phyloP scores from a whole-genome alignment of 306 rosid genomes.

The Castanea sativa region DNA sequence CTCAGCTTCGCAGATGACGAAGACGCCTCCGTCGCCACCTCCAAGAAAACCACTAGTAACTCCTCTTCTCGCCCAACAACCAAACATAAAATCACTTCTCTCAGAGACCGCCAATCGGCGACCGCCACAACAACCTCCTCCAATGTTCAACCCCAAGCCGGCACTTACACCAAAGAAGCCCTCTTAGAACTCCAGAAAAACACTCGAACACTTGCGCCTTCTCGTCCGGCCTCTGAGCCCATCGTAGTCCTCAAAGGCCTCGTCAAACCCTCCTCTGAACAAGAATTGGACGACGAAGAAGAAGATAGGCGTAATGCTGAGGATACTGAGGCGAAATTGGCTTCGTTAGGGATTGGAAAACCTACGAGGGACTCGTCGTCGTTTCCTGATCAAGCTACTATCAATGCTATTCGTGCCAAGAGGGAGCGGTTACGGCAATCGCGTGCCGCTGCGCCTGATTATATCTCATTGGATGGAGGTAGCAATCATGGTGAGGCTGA shows the following conservation, averaged over 20 bases:
- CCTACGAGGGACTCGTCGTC: conserved; percentile 30
- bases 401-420: conserved; percentile 72
- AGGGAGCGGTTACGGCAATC: conserved; percentile 74
- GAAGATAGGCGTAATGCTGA: conserved; percentile 31
- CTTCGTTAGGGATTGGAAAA: conserved; percentile 52
- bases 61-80: conserved; percentile 54
- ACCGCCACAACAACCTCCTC: conserved; percentile 50
- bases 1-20: conserved; percentile 91
- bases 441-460: conserved; percentile 69
- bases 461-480: conserved; percentile 78
- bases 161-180: conserved; percentile 81
- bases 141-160: conserved; percentile 91
- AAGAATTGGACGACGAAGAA: conserved; percentile 44
- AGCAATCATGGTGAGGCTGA: conserved; percentile 86
- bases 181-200: conserved; percentile 94
- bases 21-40: conserved; percentile 31
- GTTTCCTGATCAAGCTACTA: conserved; percentile 64
- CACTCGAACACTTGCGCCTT: conserved; percentile 73
- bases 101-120: conserved; percentile 53
- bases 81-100: conserved; percentile 62
- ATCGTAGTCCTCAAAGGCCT: conserved; percentile 65
- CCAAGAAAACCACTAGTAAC: conserved; percentile 33
- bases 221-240: conserved; percentile 67
- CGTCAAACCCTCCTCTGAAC: conserved; percentile 44
- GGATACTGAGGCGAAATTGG: conserved; percentile 33